Percentiles rank a stretch among this genome's conserved stretches.
These are phyloP conservation scores for Ophiostoma australiae DNA, from an alignment of 2,329 filamentous ascomycete genomes.

Conservation along the genomic window DNA sequence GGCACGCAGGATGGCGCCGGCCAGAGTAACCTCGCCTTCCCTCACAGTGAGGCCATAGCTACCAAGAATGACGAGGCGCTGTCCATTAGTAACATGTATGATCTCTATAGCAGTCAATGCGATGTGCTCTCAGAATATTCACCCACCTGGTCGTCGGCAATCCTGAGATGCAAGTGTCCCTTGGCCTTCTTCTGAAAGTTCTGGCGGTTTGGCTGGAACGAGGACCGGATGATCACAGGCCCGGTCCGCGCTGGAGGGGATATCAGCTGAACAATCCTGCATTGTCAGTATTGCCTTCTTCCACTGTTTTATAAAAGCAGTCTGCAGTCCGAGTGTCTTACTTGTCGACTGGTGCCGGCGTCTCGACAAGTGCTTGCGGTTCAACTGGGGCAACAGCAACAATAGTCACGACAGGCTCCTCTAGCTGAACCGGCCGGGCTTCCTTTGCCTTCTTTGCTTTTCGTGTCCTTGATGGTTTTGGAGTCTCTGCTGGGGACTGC, in stretches of 20 bases:
- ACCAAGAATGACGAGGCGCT: conserved; percentile 62
- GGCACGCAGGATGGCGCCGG: conserved; percentile 56
- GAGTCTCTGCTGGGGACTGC: neutral
- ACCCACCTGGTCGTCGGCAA: conserved; percentile 48
- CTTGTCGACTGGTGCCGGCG: neutral
- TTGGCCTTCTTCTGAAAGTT: conserved; percentile 41
- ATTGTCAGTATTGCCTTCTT: neutral
- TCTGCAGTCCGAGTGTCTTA: neutral
- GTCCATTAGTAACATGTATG: neutral
- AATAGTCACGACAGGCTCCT: neutral
- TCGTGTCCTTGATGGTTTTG: neutral
- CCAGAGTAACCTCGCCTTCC: conserved; percentile 59
- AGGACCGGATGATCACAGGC: conserved; percentile 38
- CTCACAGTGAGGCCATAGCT: conserved; percentile 61
- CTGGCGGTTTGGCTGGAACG: conserved; percentile 43
- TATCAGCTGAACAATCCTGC: neutral
- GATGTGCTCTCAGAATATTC: no score
- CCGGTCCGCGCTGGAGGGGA: conserved; percentile 18
- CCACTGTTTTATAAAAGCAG: neutral
- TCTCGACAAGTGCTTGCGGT: neutral
- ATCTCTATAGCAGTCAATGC: neutral
- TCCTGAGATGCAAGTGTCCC: conserved; percentile 40
- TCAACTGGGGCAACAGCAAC: neutral
- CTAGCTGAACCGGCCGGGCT: neutral
- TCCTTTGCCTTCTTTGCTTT: conserved; percentile 9